Conservation (phyloP, 1,139 yeast genomes). For the Kluyveromyces sp. region DNA sequence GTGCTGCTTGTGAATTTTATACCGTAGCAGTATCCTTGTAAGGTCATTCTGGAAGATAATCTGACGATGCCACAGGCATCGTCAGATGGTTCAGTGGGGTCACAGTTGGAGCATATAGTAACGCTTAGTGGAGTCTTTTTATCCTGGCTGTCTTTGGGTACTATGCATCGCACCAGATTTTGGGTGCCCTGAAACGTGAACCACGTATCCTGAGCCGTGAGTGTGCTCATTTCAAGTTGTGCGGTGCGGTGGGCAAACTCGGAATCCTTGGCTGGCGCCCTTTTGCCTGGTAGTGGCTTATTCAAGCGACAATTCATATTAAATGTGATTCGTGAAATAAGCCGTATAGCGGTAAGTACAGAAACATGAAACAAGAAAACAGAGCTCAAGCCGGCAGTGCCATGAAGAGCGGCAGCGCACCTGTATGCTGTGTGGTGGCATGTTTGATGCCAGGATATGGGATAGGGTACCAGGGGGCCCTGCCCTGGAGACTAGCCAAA, state of each 20-base stretch:
- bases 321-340: no score
- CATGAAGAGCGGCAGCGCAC: slow-evolving; percentile 18
- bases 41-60: slow-evolving; percentile 1
- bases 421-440: slow-evolving; percentile 69
- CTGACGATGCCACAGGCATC: no score
- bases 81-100: no score
- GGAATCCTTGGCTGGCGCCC: no score
- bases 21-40: slow-evolving; percentile 24
- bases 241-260: no score
- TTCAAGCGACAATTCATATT: no score
- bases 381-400: background rate
- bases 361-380: background rate
- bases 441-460: slow-evolving; percentile 76
- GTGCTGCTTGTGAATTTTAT: slow-evolving; percentile 15
- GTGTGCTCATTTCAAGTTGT: background rate
- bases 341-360: background rate
- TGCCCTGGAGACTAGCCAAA: slow-evolving; percentile 82
- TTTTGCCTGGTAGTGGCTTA: no score
- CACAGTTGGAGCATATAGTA: background rate
- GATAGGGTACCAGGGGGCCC: slow-evolving; percentile 70
- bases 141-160: background rate
- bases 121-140: slow-evolving; percentile 1
- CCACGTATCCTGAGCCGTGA: slow-evolving; percentile 4
- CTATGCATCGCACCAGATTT: background rate
- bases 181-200: background rate